Evolutionary conservation across 192 early-diverging fungal species (phyloP).

Genomic region (Thamnidium elegans): DNA sequence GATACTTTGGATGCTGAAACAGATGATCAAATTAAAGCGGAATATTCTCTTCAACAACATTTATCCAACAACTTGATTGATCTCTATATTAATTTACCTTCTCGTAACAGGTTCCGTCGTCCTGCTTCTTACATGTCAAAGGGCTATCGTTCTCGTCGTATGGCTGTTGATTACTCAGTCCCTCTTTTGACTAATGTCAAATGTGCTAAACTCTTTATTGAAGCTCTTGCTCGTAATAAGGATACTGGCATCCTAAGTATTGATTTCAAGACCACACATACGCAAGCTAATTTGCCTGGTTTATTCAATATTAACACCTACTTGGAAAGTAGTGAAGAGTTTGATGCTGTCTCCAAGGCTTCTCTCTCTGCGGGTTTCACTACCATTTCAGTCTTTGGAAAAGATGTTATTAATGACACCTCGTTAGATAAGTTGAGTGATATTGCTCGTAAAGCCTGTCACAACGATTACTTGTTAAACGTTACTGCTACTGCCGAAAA

Average conservation of each 20-base stretch:
- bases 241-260: constrained; percentile 72
- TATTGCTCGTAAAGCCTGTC: constrained; percentile 56
- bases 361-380: constrained; percentile 89
- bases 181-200: constrained; percentile 99
- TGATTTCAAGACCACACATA: constrained; percentile 91
- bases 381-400: constrained; percentile 61
- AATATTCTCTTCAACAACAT: constrained; percentile 93
- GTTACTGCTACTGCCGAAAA: constrained; percentile 72
- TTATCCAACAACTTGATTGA: constrained; percentile 96
- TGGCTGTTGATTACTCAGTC: constrained; percentile 96
- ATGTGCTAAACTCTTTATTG: constrained; percentile 97
- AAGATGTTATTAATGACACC: constrained; percentile 36
- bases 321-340: constrained; percentile 57
- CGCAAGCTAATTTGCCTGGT: constrained; percentile 80
- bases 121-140: constrained; percentile 92
- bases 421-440: constrained; percentile 49
- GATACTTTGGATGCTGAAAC: constrained; percentile 67
- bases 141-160: constrained; percentile 92
- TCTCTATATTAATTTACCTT: constrained; percentile 98
- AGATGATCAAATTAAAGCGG: constrained; percentile 61
- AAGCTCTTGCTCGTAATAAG: constrained; percentile 77
- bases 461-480: constrained; percentile 72
- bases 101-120: constrained; percentile 93
- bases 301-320: constrained; percentile 79
- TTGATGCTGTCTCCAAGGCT: constrained; percentile 62